Evolutionary conservation across 225 moss, liverwort and hornwort species (phyloP).

Genomic region (Lunularia cruciata): DNA sequence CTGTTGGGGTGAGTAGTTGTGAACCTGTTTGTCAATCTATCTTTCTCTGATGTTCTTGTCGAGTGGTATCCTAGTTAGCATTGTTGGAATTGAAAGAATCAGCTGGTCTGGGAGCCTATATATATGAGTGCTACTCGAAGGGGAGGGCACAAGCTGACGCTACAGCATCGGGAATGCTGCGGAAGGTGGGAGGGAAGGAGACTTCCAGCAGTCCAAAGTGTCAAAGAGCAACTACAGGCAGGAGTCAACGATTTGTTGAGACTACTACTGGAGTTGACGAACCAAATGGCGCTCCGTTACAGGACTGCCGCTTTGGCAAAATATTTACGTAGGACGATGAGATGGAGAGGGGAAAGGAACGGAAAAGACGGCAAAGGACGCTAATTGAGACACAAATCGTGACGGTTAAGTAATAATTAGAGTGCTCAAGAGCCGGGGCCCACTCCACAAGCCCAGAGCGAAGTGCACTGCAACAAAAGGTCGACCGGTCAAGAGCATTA

Average conservation of each 20-base stretch:
- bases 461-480: slow-evolving; percentile 8
- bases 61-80: too few species aligned
- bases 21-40: too few species aligned
- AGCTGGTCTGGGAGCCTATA: neutral
- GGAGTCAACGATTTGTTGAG: slow-evolving; percentile 4
- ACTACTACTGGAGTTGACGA: slow-evolving; percentile 4
- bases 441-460: slow-evolving; percentile 2
- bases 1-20: too few species aligned
- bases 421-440: slow-evolving; percentile 12
- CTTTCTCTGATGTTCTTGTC: too few species aligned
- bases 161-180: neutral
- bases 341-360: neutral
- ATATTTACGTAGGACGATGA: neutral
- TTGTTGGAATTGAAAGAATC: too few species aligned
- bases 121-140: neutral
- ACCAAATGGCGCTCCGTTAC: neutral
- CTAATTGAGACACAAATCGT: neutral
- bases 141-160: neutral
- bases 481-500: slow-evolving; percentile 6
- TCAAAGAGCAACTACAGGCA: neutral
- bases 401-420: slow-evolving; percentile 18
- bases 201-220: neutral
- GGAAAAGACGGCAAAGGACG: neutral
- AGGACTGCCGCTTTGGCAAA: neutral
- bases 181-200: neutral